A percentile compares a stretch with the other conserved stretches of the same genome.
Conservation (phyloP, 139 green algal genomes). For the Chlorella vulgaris region DNA sequence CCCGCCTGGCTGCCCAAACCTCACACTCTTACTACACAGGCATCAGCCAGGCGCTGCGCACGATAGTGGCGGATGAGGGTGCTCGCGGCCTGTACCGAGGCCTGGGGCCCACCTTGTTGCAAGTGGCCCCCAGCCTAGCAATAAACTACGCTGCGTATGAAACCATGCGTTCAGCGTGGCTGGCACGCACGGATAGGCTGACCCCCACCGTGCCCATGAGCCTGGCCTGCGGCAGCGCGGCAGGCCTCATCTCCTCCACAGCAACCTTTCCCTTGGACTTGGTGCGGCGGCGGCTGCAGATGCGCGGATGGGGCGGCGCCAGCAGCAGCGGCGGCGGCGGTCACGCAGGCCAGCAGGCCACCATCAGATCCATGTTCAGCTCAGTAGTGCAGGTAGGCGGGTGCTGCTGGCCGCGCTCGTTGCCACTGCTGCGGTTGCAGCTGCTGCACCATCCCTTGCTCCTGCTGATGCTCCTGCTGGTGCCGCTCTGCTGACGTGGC, state of each 20-base stretch:
- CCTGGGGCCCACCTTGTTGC: constrained; percentile 77
- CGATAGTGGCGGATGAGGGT: constrained; percentile 86
- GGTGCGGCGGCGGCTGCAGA: constrained; percentile 86
- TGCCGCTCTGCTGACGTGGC: too few species aligned
- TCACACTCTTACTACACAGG: constrained; percentile 69
- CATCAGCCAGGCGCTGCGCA: constrained; percentile 66
- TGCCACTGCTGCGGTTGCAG: too few species aligned
- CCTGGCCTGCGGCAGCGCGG: constrained; percentile 75
- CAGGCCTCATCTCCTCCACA: constrained; percentile 82
- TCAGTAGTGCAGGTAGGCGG: constrained; percentile 46
- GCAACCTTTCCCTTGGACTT: constrained; percentile 91
- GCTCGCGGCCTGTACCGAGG: constrained; percentile 88
- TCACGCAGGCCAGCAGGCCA: background rate
- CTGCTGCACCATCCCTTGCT: too few species aligned
- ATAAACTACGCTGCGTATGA: constrained; percentile 95
- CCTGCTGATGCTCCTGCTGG: too few species aligned
- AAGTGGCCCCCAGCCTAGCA: constrained; percentile 78
- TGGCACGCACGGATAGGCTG: constrained; percentile 24
- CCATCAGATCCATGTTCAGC: constrained; percentile 61
- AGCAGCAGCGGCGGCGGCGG: constrained; percentile 4
- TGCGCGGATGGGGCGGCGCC: constrained; percentile 56
- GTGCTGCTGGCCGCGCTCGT: too few species aligned
- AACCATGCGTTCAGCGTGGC: constrained; percentile 61
- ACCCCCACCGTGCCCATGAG: constrained; percentile 62
- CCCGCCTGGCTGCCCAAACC: constrained; percentile 79